phyloP scores from a whole-genome alignment of 129 eudicot species.

The Calendula officinalis region DNA sequence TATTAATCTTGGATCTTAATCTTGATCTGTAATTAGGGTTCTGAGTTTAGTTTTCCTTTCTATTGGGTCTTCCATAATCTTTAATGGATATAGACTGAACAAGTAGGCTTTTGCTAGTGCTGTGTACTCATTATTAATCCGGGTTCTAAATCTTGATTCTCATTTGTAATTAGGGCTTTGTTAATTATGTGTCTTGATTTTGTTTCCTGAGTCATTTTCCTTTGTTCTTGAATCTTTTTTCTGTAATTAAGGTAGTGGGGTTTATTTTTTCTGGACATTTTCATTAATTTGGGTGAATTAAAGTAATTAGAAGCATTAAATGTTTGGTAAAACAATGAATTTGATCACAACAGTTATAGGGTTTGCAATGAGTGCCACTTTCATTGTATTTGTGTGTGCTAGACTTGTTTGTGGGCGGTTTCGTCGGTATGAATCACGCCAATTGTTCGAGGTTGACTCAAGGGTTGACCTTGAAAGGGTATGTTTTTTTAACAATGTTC shows the following conservation, averaged over 20 bases:
- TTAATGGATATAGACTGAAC: slow-evolving; percentile 16
- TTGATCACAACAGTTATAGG: slow-evolving; percentile 83
- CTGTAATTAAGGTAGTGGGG: too few relatives aligned
- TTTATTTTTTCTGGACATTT: slow-evolving; percentile 11
- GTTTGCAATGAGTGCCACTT: slow-evolving; percentile 96
- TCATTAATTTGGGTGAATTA: not conserved
- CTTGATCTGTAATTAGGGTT: slow-evolving; percentile 25
- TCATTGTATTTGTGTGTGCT: slow-evolving; percentile 88
- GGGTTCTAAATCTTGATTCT: slow-evolving; percentile 14
- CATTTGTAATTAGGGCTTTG: slow-evolving; percentile 8
- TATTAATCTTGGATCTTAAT: slow-evolving; percentile 28
- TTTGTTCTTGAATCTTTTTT: not conserved
- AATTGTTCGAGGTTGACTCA: slow-evolving; percentile 63
- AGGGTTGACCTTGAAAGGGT: slow-evolving; percentile 92
- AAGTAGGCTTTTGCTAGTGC: slow-evolving; percentile 13
- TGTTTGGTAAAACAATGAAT: slow-evolving; percentile 74
- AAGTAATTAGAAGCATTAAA: slow-evolving; percentile 29
- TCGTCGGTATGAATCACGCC: slow-evolving; percentile 52
- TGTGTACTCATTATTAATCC: slow-evolving; percentile 8
- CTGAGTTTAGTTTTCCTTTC: slow-evolving; percentile 5
- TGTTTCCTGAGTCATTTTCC: too few relatives aligned
- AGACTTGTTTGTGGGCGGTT: slow-evolving; percentile 88
- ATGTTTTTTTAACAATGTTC: slow-evolving; percentile 11
- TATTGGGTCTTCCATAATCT: slow-evolving; percentile 23
- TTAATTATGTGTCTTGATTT: too few relatives aligned